Conservation (phyloP, 2,329 filamentous ascomycete species). For the Clonostachys byssicola region DNA sequence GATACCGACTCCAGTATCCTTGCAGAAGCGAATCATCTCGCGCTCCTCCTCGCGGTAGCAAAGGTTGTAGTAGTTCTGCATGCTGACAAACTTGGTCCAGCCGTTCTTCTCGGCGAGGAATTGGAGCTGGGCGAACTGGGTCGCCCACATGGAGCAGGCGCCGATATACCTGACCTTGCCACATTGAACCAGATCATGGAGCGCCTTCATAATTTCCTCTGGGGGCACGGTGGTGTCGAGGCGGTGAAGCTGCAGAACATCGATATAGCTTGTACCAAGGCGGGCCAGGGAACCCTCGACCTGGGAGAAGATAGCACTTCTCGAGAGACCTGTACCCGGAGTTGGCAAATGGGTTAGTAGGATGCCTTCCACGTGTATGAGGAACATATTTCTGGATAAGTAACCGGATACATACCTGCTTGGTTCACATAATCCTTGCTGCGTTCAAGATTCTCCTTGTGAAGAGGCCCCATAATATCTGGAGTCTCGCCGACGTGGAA, state of each 20-base stretch:
- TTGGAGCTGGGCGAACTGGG: conserved; percentile 44
- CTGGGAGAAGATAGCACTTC: conserved; percentile 60
- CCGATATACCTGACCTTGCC: conserved; percentile 47
- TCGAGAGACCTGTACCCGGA: conserved; percentile 32
- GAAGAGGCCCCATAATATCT: background rate
- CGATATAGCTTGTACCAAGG: conserved; percentile 49
- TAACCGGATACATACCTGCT: background rate
- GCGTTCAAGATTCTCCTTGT: background rate
- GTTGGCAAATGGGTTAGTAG: background rate
- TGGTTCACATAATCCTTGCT: conserved; percentile 20
- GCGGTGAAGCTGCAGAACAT: conserved; percentile 51
- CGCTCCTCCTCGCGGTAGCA: conserved; percentile 54
- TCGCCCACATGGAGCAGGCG: conserved; percentile 31
- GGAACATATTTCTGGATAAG: background rate
- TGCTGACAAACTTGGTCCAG: conserved; percentile 52
- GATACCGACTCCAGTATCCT: conserved; percentile 31
- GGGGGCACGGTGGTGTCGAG: conserved; percentile 40
- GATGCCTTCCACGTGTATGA: background rate
- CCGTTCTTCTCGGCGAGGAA: conserved; percentile 44
- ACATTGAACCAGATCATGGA: conserved; percentile 47
- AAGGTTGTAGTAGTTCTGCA: conserved; percentile 53
- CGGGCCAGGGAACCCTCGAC: conserved; percentile 54
- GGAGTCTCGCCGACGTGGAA: conserved; percentile 37
- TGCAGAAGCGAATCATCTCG: conserved; percentile 34
- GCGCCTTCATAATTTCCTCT: conserved; percentile 52